These are phyloP conservation scores for Ambrosia artemisiifolia DNA, from an alignment of 129 eudicot genomes.

Conservation along the genomic window DNA sequence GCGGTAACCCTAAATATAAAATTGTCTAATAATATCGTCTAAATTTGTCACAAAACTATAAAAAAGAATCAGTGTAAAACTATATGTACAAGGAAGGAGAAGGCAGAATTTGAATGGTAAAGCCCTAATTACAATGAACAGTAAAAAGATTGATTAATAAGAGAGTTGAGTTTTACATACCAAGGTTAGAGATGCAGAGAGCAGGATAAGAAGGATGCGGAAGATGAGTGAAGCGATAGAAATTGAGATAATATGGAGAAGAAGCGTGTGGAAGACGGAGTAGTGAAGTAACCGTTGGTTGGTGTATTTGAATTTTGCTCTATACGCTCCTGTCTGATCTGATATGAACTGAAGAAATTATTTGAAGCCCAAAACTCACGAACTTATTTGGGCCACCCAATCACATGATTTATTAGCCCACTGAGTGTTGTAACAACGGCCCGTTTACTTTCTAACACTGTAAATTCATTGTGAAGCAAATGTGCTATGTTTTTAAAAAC, in stretches of 20 bases:
- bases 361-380: background rate
- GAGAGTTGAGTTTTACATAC: background rate
- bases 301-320: no score
- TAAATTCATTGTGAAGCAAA: background rate
- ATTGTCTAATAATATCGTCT: background rate
- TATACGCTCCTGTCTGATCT: no score
- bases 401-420: background rate
- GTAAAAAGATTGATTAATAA: background rate
- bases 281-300: no score
- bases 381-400: background rate
- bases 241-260: background rate
- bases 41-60: background rate
- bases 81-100: background rate
- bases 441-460: background rate
- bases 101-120: background rate
- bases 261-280: no score
- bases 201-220: background rate
- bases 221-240: background rate
- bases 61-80: background rate
- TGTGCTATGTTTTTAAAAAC: slow-evolving; percentile 13
- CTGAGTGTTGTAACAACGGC: background rate
- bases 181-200: background rate
- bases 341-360: no score
- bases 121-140: background rate
- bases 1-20: background rate